Evolutionary conservation across 129 eudicot genomes (phyloP).

Genomic region (Rutidosis leptorrhynchoides): DNA sequence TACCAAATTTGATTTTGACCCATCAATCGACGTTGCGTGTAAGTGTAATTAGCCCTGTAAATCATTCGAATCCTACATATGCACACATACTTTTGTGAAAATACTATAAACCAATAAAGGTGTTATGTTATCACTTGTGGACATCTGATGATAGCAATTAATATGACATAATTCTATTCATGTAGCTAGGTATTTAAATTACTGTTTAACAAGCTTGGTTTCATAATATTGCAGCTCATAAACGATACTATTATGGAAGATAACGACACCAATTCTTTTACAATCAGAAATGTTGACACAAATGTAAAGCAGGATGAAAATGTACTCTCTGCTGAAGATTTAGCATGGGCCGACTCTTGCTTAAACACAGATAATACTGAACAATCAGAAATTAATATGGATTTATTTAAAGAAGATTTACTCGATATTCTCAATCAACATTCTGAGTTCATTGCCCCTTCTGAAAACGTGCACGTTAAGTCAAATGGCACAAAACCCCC

Average conservation of each 20-base stretch:
- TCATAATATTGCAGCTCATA: slow-evolving; percentile 26
- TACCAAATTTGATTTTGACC: too few relatives aligned
- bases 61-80: neutral
- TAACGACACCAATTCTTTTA: slow-evolving; percentile 17
- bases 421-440: slow-evolving; percentile 38
- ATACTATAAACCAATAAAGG: too few relatives aligned
- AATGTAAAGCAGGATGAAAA: slow-evolving; percentile 26
- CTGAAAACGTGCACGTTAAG: slow-evolving; percentile 18
- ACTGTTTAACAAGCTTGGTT: slow-evolving; percentile 20
- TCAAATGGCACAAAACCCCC: slow-evolving; percentile 21
- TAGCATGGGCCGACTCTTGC: slow-evolving; percentile 87
- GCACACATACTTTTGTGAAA: neutral
- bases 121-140: neutral
- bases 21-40: too few relatives aligned
- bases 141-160: neutral
- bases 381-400: slow-evolving; percentile 41
- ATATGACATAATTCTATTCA: neutral
- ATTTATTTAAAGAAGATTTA: slow-evolving; percentile 55
- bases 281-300: slow-evolving; percentile 17
- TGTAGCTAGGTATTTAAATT: neutral
- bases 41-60: neutral
- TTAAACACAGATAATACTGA: slow-evolving; percentile 46
- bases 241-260: slow-evolving; percentile 24
- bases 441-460: slow-evolving; percentile 17
- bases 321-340: slow-evolving; percentile 53